Base-by-base conservation (phyloP, 768 basidiomycete species). In the Porphyrellus cyaneotinctus region DNA sequence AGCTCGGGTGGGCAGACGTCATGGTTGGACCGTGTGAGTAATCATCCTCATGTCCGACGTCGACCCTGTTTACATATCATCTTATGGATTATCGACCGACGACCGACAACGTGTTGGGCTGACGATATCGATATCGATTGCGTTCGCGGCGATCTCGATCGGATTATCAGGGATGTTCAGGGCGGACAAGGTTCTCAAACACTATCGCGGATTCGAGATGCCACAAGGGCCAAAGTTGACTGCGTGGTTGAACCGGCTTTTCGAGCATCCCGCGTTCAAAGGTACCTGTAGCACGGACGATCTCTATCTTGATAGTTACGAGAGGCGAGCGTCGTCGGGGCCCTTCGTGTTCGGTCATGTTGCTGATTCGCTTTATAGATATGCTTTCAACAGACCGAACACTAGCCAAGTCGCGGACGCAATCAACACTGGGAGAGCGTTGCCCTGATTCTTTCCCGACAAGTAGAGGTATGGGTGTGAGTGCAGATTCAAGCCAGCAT, bases 391-490 rank as follows among this genome's bases (percentile, higher is more conserved):
- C 61, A 75, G 86, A 28, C 85, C 87, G 4, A 85, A 88, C 62
- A 88, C 87, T 5, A 87, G 86, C 58, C 83, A 84, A 59, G 84
- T 87, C 12, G 87, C 86, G 6, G 82, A 80, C 57, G 87, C 87
- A 5, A 88, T 88, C 59, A 89, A 89, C 53, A 66, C 79, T 8
- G 87, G 86, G 20, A 75, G 73, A 46, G 76, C 72, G 0, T 68
- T 89, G 28, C 87, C 87, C 48, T 88, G 71, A 83, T 49, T 6
- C 8, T 31, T 3, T n/a, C 15, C 13, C 13, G 17, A 31, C 30
- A n/a, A 36, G 26, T 4, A 17, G 17, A 3, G 12, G 17, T 37
- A 33, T 22, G 14, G 22, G 22, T 10, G 8, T 22, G 14, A 24
- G 22, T 10, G 8, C 33, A 17, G 33, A 35, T 35, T 17, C 33